Evolutionary conservation across 2,329 filamentous ascomycete genomes (phyloP).

Genomic region (Microdochium trichocladiopsis): DNA sequence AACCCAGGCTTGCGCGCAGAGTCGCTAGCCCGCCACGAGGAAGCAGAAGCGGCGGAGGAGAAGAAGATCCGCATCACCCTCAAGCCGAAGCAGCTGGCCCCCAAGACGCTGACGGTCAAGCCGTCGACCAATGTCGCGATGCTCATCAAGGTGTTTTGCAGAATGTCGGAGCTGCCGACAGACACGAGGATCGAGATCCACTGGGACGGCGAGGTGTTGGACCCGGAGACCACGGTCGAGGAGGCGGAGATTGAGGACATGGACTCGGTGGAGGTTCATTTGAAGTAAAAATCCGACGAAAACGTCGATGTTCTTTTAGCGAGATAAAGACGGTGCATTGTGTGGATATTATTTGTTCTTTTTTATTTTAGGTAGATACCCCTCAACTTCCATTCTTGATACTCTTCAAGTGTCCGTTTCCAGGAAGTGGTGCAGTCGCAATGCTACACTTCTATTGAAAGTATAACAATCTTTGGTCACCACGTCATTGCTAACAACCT

Average conservation of each 20-base stretch:
- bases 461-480: no score
- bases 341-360: background rate
- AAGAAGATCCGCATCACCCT: constrained; percentile 43
- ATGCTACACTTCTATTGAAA: no score
- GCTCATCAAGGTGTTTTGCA: constrained; percentile 56
- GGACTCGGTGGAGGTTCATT: constrained; percentile 68
- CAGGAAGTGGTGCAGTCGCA: no score
- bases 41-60: constrained; percentile 11
- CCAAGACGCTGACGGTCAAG: constrained; percentile 43
- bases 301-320: background rate
- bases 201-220: constrained; percentile 71
- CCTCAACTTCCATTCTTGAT: background rate
- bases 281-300: constrained; percentile 42
- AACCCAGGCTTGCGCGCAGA: constrained; percentile 5
- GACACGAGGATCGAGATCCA: constrained; percentile 52
- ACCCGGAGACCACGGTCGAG: constrained; percentile 50
- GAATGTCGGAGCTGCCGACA: constrained; percentile 39
- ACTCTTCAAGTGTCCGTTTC: background rate
- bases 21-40: background rate
- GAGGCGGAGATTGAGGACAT: constrained; percentile 68
- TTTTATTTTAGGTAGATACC: background rate
- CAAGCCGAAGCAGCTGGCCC: constrained; percentile 42
- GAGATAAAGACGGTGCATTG: background rate
- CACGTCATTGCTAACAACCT: no score
- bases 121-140: constrained; percentile 52